Conservation (phyloP, 139 green algal genomes). For the Chlorella sp. region DNA sequence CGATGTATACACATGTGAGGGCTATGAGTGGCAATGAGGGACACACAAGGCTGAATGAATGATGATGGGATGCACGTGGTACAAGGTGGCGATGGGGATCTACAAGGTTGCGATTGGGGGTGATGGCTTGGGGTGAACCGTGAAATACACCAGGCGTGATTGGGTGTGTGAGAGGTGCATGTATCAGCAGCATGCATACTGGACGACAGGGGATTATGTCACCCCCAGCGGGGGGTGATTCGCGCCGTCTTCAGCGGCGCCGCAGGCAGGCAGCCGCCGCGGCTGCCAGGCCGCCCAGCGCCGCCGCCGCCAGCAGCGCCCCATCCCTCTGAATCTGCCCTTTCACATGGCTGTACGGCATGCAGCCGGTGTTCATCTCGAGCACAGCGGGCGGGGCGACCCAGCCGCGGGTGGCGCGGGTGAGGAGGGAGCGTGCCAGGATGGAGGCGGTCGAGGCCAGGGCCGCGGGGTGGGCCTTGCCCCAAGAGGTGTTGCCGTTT, state of each 20-base stretch:
- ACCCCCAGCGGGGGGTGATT: no score
- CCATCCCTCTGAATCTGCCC: neutral
- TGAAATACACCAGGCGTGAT: no score
- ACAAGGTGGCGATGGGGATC: no score
- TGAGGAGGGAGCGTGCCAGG: neutral
- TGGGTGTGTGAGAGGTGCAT: no score
- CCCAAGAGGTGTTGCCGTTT: neutral
- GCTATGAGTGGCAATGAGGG: no score
- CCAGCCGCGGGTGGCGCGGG: neutral
- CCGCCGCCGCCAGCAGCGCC: neutral
- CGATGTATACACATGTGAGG: no score
- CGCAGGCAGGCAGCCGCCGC: neutral
- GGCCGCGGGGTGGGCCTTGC: neutral
- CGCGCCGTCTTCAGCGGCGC: neutral
- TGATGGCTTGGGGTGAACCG: no score
- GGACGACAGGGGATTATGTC: no score
- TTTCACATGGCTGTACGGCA: neutral
- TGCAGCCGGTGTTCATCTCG: neutral
- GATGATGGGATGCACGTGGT: no score
- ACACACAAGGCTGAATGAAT: no score
- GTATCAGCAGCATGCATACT: no score
- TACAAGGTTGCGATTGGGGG: no score
- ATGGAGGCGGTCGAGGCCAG: neutral
- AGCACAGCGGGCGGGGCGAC: neutral
- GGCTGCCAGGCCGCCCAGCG: neutral